phyloP scores from a whole-genome alignment of 2,329 filamentous ascomycete species.

The Thermothelomyces thermophilus region DNA sequence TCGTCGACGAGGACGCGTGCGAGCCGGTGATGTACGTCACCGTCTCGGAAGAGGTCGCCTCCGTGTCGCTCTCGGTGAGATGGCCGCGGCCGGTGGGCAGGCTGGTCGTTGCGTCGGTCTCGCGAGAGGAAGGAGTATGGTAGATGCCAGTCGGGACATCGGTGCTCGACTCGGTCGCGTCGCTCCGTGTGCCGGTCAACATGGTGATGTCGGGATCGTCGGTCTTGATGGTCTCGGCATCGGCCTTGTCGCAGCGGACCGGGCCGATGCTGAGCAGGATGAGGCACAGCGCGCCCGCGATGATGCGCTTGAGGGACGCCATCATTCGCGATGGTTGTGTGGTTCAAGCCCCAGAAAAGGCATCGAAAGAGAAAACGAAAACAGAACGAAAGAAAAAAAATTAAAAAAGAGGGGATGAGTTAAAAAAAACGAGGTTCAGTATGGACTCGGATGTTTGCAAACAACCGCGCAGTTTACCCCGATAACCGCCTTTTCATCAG shows the following conservation, averaged over 20 bases:
- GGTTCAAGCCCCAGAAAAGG: neutral
- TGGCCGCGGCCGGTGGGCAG: slow-evolving; percentile 20
- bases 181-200: slow-evolving; percentile 30
- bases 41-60: slow-evolving; percentile 7
- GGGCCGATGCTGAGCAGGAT: slow-evolving; percentile 13
- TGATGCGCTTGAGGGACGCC: slow-evolving; percentile 15
- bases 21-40: slow-evolving; percentile 25
- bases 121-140: slow-evolving; percentile 37
- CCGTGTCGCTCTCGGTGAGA: slow-evolving; percentile 29
- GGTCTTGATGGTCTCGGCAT: slow-evolving; percentile 20
- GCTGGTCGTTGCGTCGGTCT: slow-evolving; percentile 34
- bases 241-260: slow-evolving; percentile 21
- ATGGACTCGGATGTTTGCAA: neutral
- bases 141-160: slow-evolving; percentile 38
- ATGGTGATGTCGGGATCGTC: slow-evolving; percentile 31
- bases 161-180: slow-evolving; percentile 29
- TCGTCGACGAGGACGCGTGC: slow-evolving; percentile 36
- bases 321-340: slow-evolving; percentile 7
- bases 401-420: neutral
- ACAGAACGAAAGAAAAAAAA: neutral
- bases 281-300: slow-evolving; percentile 15
- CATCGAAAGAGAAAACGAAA: neutral
- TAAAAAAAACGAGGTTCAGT: neutral
- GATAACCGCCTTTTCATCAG: no score
- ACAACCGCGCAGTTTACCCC: no score